Base-by-base conservation (phyloP, 202 grass and related monocot genomes). In the Panicum virgatum region DNA sequence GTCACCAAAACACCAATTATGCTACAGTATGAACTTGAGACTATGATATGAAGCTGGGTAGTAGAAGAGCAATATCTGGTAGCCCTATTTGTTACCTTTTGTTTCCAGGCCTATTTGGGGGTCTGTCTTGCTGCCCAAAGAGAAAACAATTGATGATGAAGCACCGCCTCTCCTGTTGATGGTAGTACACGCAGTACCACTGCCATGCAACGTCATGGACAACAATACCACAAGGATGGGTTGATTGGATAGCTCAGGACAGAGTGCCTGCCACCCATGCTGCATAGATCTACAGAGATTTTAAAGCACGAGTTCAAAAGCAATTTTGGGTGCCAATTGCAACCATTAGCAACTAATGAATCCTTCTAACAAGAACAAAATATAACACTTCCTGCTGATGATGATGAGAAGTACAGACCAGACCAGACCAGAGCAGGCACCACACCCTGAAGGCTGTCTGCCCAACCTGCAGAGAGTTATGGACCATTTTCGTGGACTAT, bases 201-300 rank as follows among this genome's bases (percentile, higher is more conserved):
- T 71, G 72, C 71, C 85, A 60, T 73, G 83, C 63, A 66, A 67
- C 43, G 65, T 58, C 78, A 81, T 68, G 73, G 78, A 86, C 83
- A 82, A 67, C 66, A 82, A 86, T 89, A 82, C 79, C 73, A 39
- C 50, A 82, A 82, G 73, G 66, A 82, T 74, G 53, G 78, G 45
- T 76, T 89, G 87, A 89, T 76, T 85, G 70, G 87, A 76, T 84
- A 61, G 86, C 52, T 88, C 81, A 56, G 70, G 54, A 44, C 87
- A 89, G 87, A 82, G 45, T 19, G 26, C 79, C 65, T 58, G 65
- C 14, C 42, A 82, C 40, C 80, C 34, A 65, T 81, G 83, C 83
- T 34, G 65, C 51, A 80, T 30, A 79, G 32, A 67, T 44, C 16
- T 37, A n/a, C 78, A 86, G 77, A 69, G 51, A 73, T 54, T 66